phyloP scores from a whole-genome alignment of 2,329 filamentous ascomycete species.

The Epichloe amarillans region DNA sequence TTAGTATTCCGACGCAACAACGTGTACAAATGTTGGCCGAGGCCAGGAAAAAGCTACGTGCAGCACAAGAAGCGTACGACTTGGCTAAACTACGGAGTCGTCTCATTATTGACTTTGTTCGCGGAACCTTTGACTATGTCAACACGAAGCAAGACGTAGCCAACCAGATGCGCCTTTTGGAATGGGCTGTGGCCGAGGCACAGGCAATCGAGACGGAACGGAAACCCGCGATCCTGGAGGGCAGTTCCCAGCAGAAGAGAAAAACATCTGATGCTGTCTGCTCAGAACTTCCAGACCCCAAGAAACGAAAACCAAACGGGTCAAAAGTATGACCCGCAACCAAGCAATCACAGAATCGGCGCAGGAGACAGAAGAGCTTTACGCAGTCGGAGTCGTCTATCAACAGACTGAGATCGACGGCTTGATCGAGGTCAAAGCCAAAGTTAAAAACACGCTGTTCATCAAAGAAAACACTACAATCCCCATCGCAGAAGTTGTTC shows the following conservation, averaged over 20 bases:
- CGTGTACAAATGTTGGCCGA: slow-evolving; percentile 3
- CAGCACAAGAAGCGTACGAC: slow-evolving; percentile 1
- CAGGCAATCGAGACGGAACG: slow-evolving; percentile 7
- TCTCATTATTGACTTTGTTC: slow-evolving; percentile 4
- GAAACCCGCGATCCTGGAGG: background rate
- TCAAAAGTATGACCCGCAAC: background rate
- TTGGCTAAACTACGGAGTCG: background rate
- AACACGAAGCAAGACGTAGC: slow-evolving; percentile 8
- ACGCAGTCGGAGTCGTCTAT: background rate
- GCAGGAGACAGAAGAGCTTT: background rate
- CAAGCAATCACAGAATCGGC: background rate
- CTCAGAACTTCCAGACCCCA: background rate
- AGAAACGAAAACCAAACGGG: slow-evolving; percentile 1
- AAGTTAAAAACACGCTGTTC: no score
- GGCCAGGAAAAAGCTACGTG: background rate
- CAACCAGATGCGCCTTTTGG: slow-evolving; percentile 10
- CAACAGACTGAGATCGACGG: no score
- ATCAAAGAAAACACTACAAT: no score
- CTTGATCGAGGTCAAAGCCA: no score
- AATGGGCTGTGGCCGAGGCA: slow-evolving; percentile 16
- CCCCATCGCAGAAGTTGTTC: no score
- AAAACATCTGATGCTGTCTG: background rate
- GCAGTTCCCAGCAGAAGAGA: background rate
- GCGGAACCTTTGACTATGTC: slow-evolving; percentile 2
- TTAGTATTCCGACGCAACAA: slow-evolving; percentile 1